Percentiles rank a stretch among this genome's conserved stretches.
Conservation (phyloP, 176 grass and related monocot species). For the Oryza longistaminata region DNA sequence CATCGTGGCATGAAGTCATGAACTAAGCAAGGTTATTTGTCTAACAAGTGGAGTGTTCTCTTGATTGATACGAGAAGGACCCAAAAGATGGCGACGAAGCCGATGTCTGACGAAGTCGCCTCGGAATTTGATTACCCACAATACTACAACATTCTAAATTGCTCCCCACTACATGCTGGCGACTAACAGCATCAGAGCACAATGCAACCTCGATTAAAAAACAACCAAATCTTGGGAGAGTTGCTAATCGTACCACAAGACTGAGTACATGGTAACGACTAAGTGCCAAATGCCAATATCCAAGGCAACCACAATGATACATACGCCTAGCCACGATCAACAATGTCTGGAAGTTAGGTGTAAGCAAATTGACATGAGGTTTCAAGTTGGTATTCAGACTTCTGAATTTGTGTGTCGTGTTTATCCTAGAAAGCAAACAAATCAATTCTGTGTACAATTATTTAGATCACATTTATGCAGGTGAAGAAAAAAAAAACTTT, state of each 20-base stretch:
- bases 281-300: conserved; percentile 23
- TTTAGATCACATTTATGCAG: not conserved
- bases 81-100: conserved; percentile 27
- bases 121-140: conserved; percentile 7
- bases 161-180: conserved; percentile 39
- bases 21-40: conserved; percentile 17
- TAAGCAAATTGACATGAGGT: not conserved
- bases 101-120: conserved; percentile 44
- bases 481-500: not conserved
- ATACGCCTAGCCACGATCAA: conserved; percentile 19
- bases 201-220: conserved; percentile 18
- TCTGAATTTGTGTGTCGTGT: not conserved
- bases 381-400: not conserved
- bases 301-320: not conserved
- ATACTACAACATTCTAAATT: conserved; percentile 16
- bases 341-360: not conserved
- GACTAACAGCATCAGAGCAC: conserved; percentile 32
- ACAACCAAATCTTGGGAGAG: not conserved
- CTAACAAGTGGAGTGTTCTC: not conserved
- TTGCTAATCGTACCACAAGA: conserved; percentile 19
- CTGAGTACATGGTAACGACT: conserved; percentile 27
- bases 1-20: conserved; percentile 43
- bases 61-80: conserved; percentile 18
- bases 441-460: not conserved
- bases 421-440: not conserved